Percentiles rank a stretch among this genome's conserved stretches.
Evolutionary conservation across 176 grass and related monocot species (phyloP).

Genomic region (Aegilops bicornis): DNA sequence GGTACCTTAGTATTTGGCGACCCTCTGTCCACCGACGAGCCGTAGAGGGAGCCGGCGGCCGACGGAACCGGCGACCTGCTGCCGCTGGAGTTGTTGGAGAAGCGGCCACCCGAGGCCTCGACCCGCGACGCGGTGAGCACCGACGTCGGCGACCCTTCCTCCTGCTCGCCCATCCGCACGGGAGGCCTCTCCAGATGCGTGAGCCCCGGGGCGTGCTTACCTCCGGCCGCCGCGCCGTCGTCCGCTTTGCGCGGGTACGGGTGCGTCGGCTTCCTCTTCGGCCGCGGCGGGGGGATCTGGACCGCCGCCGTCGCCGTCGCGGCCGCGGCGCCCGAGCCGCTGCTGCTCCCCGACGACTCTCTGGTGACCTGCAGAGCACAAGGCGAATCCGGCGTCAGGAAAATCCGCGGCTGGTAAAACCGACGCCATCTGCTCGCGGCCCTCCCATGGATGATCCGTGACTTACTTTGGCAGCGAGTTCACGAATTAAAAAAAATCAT

Average conservation of each 20-base stretch:
- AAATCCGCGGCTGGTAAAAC: not conserved
- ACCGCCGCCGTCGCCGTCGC: slow-evolving; percentile 34
- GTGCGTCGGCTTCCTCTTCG: slow-evolving; percentile 77
- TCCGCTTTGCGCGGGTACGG: slow-evolving; percentile 86
- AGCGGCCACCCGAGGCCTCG: slow-evolving; percentile 12
- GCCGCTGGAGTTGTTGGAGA: slow-evolving; percentile 25
- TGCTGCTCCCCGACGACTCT: slow-evolving; percentile 46
- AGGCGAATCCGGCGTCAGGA: slow-evolving; percentile 18
- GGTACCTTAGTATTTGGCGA: slow-evolving; percentile 35
- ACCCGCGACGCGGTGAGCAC: slow-evolving; percentile 46
- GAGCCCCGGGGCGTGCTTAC: slow-evolving; percentile 36
- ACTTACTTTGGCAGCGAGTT: slow-evolving; percentile 44
- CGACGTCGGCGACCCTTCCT: slow-evolving; percentile 74
- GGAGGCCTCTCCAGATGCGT: slow-evolving; percentile 45
- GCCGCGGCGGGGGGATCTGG: slow-evolving; percentile 89
- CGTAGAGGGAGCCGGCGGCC: slow-evolving; percentile 27
- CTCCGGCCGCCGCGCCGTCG: slow-evolving; percentile 16
- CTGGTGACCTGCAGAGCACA: slow-evolving; percentile 48
- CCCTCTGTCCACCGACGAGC: slow-evolving; percentile 45
- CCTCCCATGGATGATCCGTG: slow-evolving; percentile 16
- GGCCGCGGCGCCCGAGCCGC: slow-evolving; percentile 11
- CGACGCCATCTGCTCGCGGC: slow-evolving; percentile 3
- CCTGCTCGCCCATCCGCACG: slow-evolving; percentile 32
- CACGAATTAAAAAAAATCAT: slow-evolving; percentile 16
- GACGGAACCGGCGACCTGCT: slow-evolving; percentile 42